Base-by-base conservation (phyloP, 2,329 filamentous ascomycete genomes). In the Cylindrodendrum hubeiense region DNA sequence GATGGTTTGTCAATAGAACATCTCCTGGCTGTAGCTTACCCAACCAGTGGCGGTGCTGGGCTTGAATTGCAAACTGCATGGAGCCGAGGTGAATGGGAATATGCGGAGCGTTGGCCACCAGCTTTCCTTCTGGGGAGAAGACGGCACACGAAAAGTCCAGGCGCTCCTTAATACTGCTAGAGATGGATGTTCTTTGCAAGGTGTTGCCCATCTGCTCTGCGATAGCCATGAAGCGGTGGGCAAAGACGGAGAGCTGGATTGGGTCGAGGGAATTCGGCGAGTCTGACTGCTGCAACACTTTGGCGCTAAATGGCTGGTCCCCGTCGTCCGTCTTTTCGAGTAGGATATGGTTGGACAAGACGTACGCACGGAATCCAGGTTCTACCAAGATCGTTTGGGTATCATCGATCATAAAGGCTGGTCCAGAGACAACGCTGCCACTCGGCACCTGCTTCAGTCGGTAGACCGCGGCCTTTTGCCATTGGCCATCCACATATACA, bases 141-240 rank as follows among this genome's bases (percentile, higher is more conserved):
- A 83, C 74, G 10, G 81, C 81, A 30, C 81, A 83, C 0, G 79
- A 81, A 61, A 81, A 83, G 71, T 83, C 81, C 1, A 83, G 73
- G 4, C 81, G 76, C 60, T 83, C 81, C 57, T 80, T 81, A 65
- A 83, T 82, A 50, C 81, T 83, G 10, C 83, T 85, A 1, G 84
- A 86, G 10, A 88, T 85, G 0, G 83, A 83, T 0, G 86, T 88
- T 68, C 86, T 85, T 55, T 88, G 85, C 17, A 88, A 76, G 0
- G 86, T 87, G 5, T 83, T 83, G 34, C 86, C 86, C 86, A 88
- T 88, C 66, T 88, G 86, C 64, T 88, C 86, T 0, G 86, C 86
- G 21, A 88, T 87, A 3, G 84, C 83, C 86, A 88, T 88, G 77
- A 88, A 88, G 0, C 86, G 79, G 68, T 88, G 85, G 0, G 83